A percentile compares a stretch with the other conserved stretches of the same genome.
Conservation (phyloP, 23 red algal genomes). For the Gracilariopsis chorda region DNA sequence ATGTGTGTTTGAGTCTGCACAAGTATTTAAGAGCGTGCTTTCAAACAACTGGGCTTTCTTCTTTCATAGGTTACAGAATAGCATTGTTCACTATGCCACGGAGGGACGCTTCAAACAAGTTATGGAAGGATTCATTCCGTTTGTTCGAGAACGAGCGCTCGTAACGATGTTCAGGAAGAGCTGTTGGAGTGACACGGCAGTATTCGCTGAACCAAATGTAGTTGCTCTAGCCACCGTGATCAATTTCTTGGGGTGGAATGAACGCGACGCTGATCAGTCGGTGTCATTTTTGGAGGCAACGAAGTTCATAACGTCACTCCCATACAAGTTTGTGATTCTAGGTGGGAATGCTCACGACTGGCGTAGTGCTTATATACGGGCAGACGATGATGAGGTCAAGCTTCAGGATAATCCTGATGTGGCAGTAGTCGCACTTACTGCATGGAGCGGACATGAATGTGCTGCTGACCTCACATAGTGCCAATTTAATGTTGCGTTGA, state of each 20-base stretch:
- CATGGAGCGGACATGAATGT: neutral
- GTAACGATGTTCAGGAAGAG: conserved; percentile 7
- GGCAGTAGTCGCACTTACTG: neutral
- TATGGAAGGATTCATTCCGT: neutral
- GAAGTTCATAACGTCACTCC: neutral
- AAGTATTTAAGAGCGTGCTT: neutral
- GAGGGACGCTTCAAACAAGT: neutral
- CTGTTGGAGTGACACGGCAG: neutral
- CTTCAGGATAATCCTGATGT: neutral
- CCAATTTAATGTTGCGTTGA: too few relatives aligned
- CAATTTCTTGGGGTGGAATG: conserved; percentile 5
- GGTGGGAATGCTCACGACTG: neutral
- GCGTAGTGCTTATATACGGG: neutral
- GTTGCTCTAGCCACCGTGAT: neutral
- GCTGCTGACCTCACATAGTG: too few relatives aligned
- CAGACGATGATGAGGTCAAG: neutral
- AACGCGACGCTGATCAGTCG: neutral
- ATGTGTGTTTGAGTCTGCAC: neutral
- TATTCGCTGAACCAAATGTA: neutral
- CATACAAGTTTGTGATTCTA: neutral
- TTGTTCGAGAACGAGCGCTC: neutral
- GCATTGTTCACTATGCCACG: neutral
- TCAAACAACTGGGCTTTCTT: conserved; percentile 7
- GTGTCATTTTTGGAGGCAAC: neutral
- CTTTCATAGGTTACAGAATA: neutral